phyloP scores from a whole-genome alignment of 2,329 filamentous ascomycete species.

The Pseudocercospora musae region DNA sequence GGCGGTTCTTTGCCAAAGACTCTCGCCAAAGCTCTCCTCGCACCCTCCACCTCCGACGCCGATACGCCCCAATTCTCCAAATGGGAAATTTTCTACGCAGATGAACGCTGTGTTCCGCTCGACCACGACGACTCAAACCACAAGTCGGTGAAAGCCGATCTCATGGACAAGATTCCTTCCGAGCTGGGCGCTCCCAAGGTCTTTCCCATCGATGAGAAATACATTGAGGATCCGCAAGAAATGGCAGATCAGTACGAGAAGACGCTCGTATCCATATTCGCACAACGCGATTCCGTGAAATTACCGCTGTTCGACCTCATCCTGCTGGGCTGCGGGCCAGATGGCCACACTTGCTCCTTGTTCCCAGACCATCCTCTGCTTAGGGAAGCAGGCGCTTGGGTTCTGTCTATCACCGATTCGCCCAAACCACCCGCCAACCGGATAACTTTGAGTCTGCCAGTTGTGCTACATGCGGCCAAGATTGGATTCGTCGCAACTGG shows the following conservation, averaged over 20 bases:
- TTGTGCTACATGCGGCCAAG: constrained; percentile 80
- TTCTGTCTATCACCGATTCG: constrained; percentile 85
- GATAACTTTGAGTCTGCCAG: constrained; percentile 88
- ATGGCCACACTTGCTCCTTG: constrained; percentile 94
- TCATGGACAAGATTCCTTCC: constrained; percentile 81
- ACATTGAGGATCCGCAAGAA: constrained; percentile 78
- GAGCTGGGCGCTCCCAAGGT: constrained; percentile 65
- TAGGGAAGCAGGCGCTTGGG: constrained; percentile 85
- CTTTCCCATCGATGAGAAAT: constrained; percentile 69
- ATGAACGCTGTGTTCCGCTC: constrained; percentile 91
- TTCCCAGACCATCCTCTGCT: constrained; percentile 88
- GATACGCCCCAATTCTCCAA: constrained; percentile 73
- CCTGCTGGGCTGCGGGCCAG: constrained; percentile 87
- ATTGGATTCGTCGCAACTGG: constrained; percentile 92
- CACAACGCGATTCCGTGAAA: constrained; percentile 87
- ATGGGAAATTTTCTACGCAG: constrained; percentile 98
- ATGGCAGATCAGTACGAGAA: constrained; percentile 93
- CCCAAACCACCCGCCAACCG: constrained; percentile 89
- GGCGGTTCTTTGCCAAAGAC: constrained; percentile 89
- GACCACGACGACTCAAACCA: constrained; percentile 95
- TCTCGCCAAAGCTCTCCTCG: constrained; percentile 77
- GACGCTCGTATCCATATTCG: constrained; percentile 78
- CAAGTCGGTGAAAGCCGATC: constrained; percentile 76
- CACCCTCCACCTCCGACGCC: constrained; percentile 45
- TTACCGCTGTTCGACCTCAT: constrained; percentile 93